Base-by-base conservation (phyloP, 2,329 filamentous ascomycete species). In the Lasiodiplodia theobromae region DNA sequence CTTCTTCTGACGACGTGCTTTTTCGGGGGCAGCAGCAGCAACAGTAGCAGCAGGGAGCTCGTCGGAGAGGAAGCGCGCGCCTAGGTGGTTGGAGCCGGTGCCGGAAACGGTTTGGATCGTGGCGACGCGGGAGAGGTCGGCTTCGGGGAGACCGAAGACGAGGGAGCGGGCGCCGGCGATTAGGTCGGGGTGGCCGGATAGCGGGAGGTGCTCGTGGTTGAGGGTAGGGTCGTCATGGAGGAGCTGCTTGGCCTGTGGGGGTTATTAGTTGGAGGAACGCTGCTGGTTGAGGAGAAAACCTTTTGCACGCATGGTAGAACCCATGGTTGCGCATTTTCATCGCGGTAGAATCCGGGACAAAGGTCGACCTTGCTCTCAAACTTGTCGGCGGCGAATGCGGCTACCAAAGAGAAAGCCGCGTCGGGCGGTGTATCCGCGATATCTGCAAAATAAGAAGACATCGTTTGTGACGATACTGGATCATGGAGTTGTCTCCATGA, bases 101-200 rank as follows among this genome's bases (percentile, higher is more conserved):
- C 79, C 78, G 2, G 77, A 76, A 11, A 80, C 72, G 0, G 78
- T 78, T 67, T 81, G 78, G n/a, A 80, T 71, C 0, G 77, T 78
- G 0, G 68, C 72, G 2, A 77, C 67, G 5, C 70, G 54, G 7
- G 52, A 21, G 18, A 38, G 31, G n/a, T 49, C 31, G 12, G 38
- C 40, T n/a, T 53, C 40, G 14, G 12, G 56, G 2, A 68, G 16
- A 6, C 75, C 75, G 21, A 79, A 72, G 6, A 76, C 49, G 2
- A 80, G 67, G 21, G 73, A 47, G 25, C 71, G 70, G 3, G 77
- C 74, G 3, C 40, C 70, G 7, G 70, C 67, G 12, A 77, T 51
- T 52, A 76, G 73, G 6, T 54, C 40, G 6, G 70, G 54, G 62
- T 71, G 58, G 2, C 75, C 75, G 4, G 49, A 23, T 16, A 74